Base-by-base conservation (phyloP, 164 flowering plant genomes). In the Santalum album region DNA sequence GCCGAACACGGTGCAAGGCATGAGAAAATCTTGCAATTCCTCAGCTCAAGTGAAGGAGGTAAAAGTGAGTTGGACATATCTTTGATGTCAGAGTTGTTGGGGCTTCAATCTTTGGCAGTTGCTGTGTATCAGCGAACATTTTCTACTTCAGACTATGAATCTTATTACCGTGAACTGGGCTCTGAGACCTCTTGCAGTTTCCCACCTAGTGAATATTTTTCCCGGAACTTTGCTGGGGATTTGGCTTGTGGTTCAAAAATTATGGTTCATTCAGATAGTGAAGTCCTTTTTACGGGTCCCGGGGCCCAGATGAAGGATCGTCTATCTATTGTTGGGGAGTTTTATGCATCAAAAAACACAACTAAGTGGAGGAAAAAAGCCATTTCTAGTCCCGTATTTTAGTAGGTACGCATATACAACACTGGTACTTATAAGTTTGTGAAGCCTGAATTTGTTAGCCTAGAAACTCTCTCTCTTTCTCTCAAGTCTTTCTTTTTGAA, bases 301-400 rank as follows among this genome's bases (percentile, higher is more conserved):
- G 55, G 65, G 48, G 54, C 55, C 46, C 79, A 91, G 74, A 64
- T 82, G 76, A 77, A 77, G 54, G 85, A 86, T 63, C 40, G 82
- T 25, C 76, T 79, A 57, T 72, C 82, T 9, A 18, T 82, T 44
- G 58, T 82, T 52, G 72, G 81, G 1, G 90, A 82, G 69, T 74
- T 79, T 61, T 69, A 75, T 65, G 54, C 67, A 24, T 58, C 80
- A 47, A 79, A 64, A 57, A 68, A 67, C 61, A 56, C 79, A 53
- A 56, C 54, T 18, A 63, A 51, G 20, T 58, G 60, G 57, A 62
- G 9, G 65, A 54, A 78, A 63, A 56, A 80, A 57, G 55, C 48
- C 79, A 16, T 1, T 75, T 48, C 70, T 83, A 54, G 84, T 91
- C 23, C 98, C 98, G 6, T 70, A 79, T 27, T 82, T 78, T 57